phyloP scores from a whole-genome alignment of 345 rosid genomes.

The Psidium guajava region DNA sequence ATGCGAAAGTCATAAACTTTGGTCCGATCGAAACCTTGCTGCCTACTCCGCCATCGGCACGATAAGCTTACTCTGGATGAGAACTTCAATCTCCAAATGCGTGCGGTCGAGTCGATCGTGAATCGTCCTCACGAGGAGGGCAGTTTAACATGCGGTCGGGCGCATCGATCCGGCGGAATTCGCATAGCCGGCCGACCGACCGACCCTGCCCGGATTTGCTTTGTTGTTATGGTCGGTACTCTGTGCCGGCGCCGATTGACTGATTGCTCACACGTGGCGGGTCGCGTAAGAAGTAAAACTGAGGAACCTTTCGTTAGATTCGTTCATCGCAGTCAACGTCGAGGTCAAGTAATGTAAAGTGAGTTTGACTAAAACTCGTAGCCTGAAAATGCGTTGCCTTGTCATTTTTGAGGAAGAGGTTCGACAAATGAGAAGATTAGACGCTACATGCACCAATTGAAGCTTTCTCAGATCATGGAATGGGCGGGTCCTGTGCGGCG shows the following conservation, averaged over 20 bases:
- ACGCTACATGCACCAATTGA: background rate
- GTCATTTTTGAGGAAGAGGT: background rate
- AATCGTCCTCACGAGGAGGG: background rate
- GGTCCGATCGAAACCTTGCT: background rate
- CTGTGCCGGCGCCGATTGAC: background rate
- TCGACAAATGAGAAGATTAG: background rate
- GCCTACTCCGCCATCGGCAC: background rate
- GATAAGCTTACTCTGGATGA: too few relatives aligned
- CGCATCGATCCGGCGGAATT: fast-evolving
- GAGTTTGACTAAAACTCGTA: background rate
- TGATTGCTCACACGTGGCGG: background rate
- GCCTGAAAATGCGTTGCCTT: background rate
- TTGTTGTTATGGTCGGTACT: background rate
- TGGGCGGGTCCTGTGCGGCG: too few relatives aligned
- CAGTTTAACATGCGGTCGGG: background rate
- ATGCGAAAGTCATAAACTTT: background rate
- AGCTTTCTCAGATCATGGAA: background rate
- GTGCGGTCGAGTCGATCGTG: background rate
- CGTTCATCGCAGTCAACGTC: background rate
- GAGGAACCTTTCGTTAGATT: background rate
- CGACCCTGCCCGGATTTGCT: background rate
- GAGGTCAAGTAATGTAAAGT: background rate
- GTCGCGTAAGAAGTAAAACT: background rate
- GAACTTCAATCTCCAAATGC: background rate
- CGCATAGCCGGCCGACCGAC: background rate